Conservation (phyloP, 129 eudicot genomes). For the Artemisia argyi region DNA sequence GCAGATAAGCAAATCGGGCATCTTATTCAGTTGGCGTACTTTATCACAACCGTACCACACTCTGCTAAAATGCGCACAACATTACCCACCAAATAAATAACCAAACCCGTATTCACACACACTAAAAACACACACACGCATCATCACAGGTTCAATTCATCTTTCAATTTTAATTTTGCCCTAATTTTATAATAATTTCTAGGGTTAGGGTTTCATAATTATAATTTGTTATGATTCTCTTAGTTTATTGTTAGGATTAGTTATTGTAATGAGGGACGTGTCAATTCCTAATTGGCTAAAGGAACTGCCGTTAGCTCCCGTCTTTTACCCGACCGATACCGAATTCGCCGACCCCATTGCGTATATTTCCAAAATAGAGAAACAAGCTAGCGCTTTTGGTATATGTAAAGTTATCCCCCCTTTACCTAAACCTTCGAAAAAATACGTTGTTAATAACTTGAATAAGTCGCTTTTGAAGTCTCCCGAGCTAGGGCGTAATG, state of each 20-base stretch:
- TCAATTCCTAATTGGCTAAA: slow-evolving; percentile 86
- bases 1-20: no score
- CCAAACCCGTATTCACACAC: no score
- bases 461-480: slow-evolving; percentile 72
- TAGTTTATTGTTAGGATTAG: slow-evolving; percentile 33
- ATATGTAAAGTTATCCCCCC: slow-evolving; percentile 97
- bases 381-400: slow-evolving; percentile 94
- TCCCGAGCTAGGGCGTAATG: slow-evolving; percentile 71
- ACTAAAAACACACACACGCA: no score
- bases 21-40: no score
- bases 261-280: slow-evolving; percentile 64
- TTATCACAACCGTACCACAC: no score
- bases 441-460: slow-evolving; percentile 61
- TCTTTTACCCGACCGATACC: slow-evolving; percentile 88
- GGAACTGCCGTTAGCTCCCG: slow-evolving; percentile 89
- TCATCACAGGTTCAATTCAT: slow-evolving; percentile 9
- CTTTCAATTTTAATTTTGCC: slow-evolving; percentile 27
- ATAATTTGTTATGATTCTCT: slow-evolving; percentile 25
- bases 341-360: slow-evolving; percentile 99
- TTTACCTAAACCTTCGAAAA: slow-evolving; percentile 80
- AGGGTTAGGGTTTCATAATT: slow-evolving; percentile 37
- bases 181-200: slow-evolving; percentile 13
- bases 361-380: slow-evolving; percentile 96
- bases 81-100: no score
- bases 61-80: no score